Evolutionary conservation across 2,329 filamentous ascomycete genomes (phyloP).

Genomic region (Diaporthe nobilis): DNA sequence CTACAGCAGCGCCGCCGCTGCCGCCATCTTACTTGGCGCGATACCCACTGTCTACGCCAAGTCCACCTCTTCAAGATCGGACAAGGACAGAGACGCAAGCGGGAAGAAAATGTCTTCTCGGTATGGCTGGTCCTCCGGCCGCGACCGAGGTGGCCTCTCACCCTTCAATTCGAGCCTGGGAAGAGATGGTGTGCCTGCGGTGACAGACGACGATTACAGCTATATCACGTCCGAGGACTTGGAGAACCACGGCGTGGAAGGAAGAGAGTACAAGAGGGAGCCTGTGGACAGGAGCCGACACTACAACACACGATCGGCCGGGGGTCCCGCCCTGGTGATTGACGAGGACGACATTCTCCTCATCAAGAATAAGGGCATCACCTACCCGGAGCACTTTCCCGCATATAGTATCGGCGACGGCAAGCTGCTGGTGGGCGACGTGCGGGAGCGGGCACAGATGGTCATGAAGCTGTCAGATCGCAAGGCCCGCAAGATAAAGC

Average conservation of each 20-base stretch:
- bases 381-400: conserved; percentile 80
- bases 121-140: conserved; percentile 64
- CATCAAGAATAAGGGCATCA: conserved; percentile 76
- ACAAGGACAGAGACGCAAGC: conserved; percentile 43
- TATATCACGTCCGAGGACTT: conserved; percentile 88
- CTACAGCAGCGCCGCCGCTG: conserved; percentile 66
- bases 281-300: conserved; percentile 35
- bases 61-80: conserved; percentile 44
- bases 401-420: conserved; percentile 83
- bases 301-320: conserved; percentile 41
- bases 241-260: conserved; percentile 58
- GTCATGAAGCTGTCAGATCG: conserved; percentile 74
- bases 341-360: conserved; percentile 78
- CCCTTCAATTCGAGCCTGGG: conserved; percentile 64
- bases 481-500: conserved; percentile 68
- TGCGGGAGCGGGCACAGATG: conserved; percentile 76
- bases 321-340: conserved; percentile 48
- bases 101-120: conserved; percentile 63
- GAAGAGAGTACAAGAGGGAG: conserved; percentile 47
- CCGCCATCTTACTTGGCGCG: conserved; percentile 63
- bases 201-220: conserved; percentile 83
- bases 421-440: conserved; percentile 75
- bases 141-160: conserved; percentile 60
- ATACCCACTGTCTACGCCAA: conserved; percentile 54
- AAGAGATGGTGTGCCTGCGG: conserved; percentile 65